A percentile compares a stretch with the other conserved stretches of the same genome.
These are phyloP conservation scores for Sechiopsis laciniata DNA, from an alignment of 306 rosid species.

Conservation along the genomic window DNA sequence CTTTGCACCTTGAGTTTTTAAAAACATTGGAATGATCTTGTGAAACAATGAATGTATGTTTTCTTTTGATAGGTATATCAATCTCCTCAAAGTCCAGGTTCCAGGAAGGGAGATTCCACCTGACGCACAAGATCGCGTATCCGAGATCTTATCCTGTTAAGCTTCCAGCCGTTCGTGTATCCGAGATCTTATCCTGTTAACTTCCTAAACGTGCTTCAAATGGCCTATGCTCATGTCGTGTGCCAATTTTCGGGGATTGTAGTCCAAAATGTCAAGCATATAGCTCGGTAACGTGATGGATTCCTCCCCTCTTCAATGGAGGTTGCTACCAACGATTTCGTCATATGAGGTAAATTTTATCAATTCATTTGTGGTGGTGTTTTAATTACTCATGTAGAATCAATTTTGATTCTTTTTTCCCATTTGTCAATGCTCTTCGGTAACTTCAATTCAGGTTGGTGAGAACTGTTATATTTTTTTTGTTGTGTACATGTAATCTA, in stretches of 20 bases:
- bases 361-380: conserved; percentile 21
- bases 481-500: conserved; percentile 13
- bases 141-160: conserved; percentile 40
- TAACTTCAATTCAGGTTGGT: conserved; percentile 20
- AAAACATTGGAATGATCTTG: neutral
- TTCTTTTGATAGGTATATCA: conserved; percentile 56
- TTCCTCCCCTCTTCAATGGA: conserved; percentile 4
- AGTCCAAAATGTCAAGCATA: neutral
- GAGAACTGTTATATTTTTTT: neutral
- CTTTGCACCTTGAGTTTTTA: no score
- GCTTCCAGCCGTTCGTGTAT: conserved; percentile 54
- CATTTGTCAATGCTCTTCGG: conserved; percentile 6
- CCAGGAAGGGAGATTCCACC: conserved; percentile 87
- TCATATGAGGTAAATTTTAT: neutral
- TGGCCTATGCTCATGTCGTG: neutral
- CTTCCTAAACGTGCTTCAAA: conserved; percentile 22
- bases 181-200: conserved; percentile 57
- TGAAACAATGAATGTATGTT: conserved; percentile 12
- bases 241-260: neutral
- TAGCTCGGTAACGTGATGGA: neutral
- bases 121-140: conserved; percentile 64
- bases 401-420: conserved; percentile 36
- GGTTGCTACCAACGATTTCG: conserved; percentile 6
- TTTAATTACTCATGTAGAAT: conserved; percentile 34
- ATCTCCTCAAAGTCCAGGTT: conserved; percentile 82